A percentile compares a stretch with the other conserved stretches of the same genome.
phyloP scores from a whole-genome alignment of 75 land plant species.

The Gnetum montanum region DNA sequence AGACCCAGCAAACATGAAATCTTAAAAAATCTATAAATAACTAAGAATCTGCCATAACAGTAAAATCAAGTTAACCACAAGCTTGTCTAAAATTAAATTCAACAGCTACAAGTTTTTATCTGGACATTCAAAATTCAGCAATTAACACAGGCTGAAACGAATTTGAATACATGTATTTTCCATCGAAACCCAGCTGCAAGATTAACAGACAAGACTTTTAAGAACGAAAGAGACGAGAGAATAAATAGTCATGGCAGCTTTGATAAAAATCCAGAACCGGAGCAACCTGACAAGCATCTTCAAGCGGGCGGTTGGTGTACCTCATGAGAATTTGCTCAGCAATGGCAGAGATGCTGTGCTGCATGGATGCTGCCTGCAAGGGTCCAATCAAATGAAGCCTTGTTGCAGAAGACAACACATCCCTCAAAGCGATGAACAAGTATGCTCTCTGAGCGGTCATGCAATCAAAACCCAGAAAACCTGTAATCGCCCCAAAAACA shows the following conservation, averaged over 20 bases:
- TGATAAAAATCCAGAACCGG: constrained; percentile 76
- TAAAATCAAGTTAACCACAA: too few relatives aligned
- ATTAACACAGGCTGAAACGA: too few relatives aligned
- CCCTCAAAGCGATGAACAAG: constrained; percentile 70
- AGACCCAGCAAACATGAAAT: too few relatives aligned
- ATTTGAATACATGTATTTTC: too few relatives aligned
- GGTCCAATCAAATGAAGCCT: constrained; percentile 84
- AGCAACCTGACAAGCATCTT: constrained; percentile 62
- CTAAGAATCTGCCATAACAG: too few relatives aligned
- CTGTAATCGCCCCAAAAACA: constrained; percentile 63
- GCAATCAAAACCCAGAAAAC: constrained; percentile 51
- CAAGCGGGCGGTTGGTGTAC: constrained; percentile 48
- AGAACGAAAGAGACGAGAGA: constrained; percentile 78
- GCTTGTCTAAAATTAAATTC: too few relatives aligned
- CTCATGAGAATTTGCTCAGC: constrained; percentile 49
- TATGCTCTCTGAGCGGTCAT: constrained; percentile 60
- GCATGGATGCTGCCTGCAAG: constrained; percentile 69
- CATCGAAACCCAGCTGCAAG: too few relatives aligned
- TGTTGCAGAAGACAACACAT: constrained; percentile 85
- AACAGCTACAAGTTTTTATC: too few relatives aligned
- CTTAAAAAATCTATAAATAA: too few relatives aligned
- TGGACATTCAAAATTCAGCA: too few relatives aligned
- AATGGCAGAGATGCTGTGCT: constrained; percentile 45
- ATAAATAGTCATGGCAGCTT: constrained; percentile 73
- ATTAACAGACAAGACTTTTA: constrained; percentile 33